Conservation (phyloP, 2,329 filamentous ascomycete species). For the Coleophoma crateriformis region DNA sequence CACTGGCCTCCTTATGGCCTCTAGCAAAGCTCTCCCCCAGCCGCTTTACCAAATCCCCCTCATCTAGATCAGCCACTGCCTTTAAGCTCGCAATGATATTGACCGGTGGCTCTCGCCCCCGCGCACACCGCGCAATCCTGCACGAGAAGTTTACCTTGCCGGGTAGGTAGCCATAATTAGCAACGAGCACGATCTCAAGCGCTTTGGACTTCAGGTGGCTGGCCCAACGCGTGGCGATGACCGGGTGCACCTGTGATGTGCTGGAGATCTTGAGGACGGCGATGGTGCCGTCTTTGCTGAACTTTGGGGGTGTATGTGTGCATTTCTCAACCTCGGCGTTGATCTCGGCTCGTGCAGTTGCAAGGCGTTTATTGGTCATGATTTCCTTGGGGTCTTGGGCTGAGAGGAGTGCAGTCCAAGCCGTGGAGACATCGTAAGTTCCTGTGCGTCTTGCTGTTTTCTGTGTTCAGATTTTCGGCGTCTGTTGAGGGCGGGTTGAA, state of each 20-base stretch:
- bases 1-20: slow-evolving; percentile 63
- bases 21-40: slow-evolving; percentile 59
- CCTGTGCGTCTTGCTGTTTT: slow-evolving; percentile 47
- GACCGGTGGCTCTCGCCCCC: slow-evolving; percentile 46
- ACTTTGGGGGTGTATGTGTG: slow-evolving; percentile 56
- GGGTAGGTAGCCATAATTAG: slow-evolving; percentile 60
- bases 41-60: slow-evolving; percentile 34
- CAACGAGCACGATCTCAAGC: slow-evolving; percentile 59
- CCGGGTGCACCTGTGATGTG: slow-evolving; percentile 56
- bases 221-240: slow-evolving; percentile 64
- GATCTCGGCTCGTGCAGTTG: slow-evolving; percentile 51
- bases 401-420: slow-evolving; percentile 52
- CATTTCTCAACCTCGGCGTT: slow-evolving; percentile 55
- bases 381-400: slow-evolving; percentile 46
- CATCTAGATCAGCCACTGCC: slow-evolving; percentile 39
- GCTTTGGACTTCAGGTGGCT: slow-evolving; percentile 51
- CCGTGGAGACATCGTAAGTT: slow-evolving; percentile 51
- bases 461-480: not conserved
- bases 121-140: slow-evolving; percentile 51
- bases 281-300: slow-evolving; percentile 55
- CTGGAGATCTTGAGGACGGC: slow-evolving; percentile 58
- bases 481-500: not conserved
- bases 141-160: slow-evolving; percentile 64
- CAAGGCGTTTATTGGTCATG: slow-evolving; percentile 40
- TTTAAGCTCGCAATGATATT: slow-evolving; percentile 57